These are phyloP conservation scores for Aleurites moluccanus DNA, from an alignment of 441 rosid species.

Conservation along the genomic window DNA sequence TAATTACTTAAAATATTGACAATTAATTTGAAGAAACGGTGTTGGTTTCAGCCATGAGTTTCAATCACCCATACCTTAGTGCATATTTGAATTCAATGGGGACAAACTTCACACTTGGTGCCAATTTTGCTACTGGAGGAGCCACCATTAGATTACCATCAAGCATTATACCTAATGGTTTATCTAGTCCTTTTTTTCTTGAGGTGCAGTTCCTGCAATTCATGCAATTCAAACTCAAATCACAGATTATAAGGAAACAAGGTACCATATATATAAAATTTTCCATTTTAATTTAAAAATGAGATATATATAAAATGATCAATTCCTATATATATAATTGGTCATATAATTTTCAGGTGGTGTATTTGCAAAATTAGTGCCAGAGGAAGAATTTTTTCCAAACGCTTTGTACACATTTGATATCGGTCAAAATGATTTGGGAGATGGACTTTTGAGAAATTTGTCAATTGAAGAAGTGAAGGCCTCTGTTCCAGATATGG, in stretches of 20 bases:
- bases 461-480: conserved; percentile 34
- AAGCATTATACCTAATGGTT: conserved; percentile 30
- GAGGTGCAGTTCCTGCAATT: conserved; percentile 35
- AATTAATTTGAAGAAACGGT: not conserved
- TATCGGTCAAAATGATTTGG: conserved; percentile 47
- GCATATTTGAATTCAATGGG: conserved; percentile 42
- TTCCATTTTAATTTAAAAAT: too few relatives aligned
- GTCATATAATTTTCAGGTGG: conserved; percentile 35
- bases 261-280: not conserved
- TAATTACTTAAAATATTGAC: not conserved
- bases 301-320: too few relatives aligned
- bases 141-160: conserved; percentile 33
- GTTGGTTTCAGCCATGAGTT: conserved; percentile 21
- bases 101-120: conserved; percentile 37
- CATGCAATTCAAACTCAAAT: conserved; percentile 32
- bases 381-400: conserved; percentile 30
- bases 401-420: conserved; percentile 39
- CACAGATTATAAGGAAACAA: conserved; percentile 29
- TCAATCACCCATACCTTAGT: conserved; percentile 31
- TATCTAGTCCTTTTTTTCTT: conserved; percentile 40
- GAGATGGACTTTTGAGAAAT: conserved; percentile 35
- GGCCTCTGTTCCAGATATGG: conserved; percentile 35
- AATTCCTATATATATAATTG: not conserved
- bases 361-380: conserved; percentile 31
- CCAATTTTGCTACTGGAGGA: conserved; percentile 40